phyloP scores from a whole-genome alignment of 2,329 filamentous ascomycete species.

The Fusarium drepaniforme region DNA sequence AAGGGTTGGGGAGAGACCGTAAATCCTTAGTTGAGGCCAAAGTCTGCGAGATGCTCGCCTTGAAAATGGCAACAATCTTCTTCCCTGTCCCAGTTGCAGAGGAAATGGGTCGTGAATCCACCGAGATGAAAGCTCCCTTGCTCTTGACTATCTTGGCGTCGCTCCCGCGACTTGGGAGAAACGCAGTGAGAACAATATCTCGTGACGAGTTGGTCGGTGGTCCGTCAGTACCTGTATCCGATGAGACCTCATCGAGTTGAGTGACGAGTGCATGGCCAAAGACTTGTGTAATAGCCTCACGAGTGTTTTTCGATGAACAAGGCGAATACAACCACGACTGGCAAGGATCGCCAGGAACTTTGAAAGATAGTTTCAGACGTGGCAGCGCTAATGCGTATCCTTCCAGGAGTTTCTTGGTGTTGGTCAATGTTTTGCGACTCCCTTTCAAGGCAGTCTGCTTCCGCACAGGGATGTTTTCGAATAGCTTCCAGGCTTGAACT shows the following conservation, averaged over 20 bases:
- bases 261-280: conserved; percentile 68
- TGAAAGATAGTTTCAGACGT: conserved; percentile 70
- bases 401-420: conserved; percentile 70
- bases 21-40: conserved; percentile 39
- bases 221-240: conserved; percentile 37
- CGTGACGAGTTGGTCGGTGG: neutral
- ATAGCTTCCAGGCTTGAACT: conserved; percentile 70
- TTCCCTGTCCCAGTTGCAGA: conserved; percentile 67
- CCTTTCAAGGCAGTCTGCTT: conserved; percentile 69
- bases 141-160: conserved; percentile 55
- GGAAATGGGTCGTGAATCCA: conserved; percentile 76
- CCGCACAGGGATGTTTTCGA: conserved; percentile 73
- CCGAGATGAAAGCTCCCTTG: conserved; percentile 72
- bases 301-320: conserved; percentile 58
- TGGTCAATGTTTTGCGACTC: conserved; percentile 66
- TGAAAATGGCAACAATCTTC: conserved; percentile 67
- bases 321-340: conserved; percentile 73
- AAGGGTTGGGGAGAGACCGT: conserved; percentile 61
- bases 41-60: conserved; percentile 57
- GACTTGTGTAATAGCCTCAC: conserved; percentile 72
- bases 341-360: conserved; percentile 65
- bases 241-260: conserved; percentile 62
- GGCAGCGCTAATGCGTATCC: conserved; percentile 76
- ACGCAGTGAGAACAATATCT: conserved; percentile 51
- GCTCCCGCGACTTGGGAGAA: conserved; percentile 67